Evolutionary conservation across 2,329 filamentous ascomycete genomes (phyloP).

Genomic region (Monosporascus sp.): DNA sequence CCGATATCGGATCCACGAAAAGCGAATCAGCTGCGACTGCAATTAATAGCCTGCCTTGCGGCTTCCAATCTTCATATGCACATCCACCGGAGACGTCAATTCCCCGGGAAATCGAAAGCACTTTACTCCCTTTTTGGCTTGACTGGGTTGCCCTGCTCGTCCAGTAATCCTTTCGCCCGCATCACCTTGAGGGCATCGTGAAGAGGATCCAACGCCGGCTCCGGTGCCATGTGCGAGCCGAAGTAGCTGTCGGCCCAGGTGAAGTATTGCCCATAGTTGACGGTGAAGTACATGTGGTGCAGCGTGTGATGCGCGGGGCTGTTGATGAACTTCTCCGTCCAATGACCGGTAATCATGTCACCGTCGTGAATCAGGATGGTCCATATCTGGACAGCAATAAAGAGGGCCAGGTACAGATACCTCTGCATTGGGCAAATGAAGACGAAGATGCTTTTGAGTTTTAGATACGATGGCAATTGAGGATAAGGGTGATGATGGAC

Average conservation of each 20-base stretch:
- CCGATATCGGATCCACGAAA: too few species aligned
- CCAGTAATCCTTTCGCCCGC: conserved; percentile 38
- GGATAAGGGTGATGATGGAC: conserved; percentile 3
- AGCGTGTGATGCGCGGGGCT: conserved; percentile 42
- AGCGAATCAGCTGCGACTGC: too few species aligned
- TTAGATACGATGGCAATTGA: too few species aligned
- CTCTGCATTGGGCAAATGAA: conserved; percentile 41
- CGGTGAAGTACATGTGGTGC: conserved; percentile 44
- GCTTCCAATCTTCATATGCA: too few species aligned
- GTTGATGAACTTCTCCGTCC: conserved; percentile 42
- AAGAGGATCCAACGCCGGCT: conserved; percentile 36
- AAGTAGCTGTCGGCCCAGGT: conserved; percentile 42
- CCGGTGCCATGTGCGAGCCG: conserved; percentile 37
- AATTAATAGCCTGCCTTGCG: too few species aligned
- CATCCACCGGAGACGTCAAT: too few species aligned
- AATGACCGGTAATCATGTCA: conserved; percentile 42
- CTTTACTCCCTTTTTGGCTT: too few species aligned
- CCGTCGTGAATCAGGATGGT: conserved; percentile 45
- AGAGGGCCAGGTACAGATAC: conserved; percentile 39
- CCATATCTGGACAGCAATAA: conserved; percentile 41
- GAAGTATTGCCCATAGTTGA: conserved; percentile 45
- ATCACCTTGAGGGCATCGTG: conserved; percentile 39
- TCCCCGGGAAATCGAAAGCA: too few species aligned
- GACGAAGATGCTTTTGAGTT: conserved; percentile 30
- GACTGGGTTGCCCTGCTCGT: conserved; percentile 33